A percentile compares a stretch with the other conserved stretches of the same genome.
phyloP scores from a whole-genome alignment of 805 yeast species.

The Hanseniaspora hatyaiensis region DNA sequence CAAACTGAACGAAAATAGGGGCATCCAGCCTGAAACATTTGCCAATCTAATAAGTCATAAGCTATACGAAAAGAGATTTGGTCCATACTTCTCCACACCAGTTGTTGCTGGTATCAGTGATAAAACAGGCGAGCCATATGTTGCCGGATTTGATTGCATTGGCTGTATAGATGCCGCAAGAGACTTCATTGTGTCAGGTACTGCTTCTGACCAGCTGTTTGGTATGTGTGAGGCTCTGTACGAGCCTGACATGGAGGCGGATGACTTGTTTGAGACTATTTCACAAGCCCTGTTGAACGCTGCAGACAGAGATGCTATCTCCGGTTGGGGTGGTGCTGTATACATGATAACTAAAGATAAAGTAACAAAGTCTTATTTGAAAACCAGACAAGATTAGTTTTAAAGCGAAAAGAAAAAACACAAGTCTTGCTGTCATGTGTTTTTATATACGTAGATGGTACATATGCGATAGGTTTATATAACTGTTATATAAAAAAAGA shows the following conservation, averaged over 20 bases:
- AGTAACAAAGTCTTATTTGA: conserved; percentile 74
- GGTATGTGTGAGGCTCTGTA: conserved; percentile 98
- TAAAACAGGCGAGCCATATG: conserved; percentile 70
- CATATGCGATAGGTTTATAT: background rate
- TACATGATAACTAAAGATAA: conserved; percentile 85
- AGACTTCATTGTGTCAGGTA: conserved; percentile 91
- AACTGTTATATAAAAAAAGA: too few relatives aligned
- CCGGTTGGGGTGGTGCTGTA: conserved; percentile 98
- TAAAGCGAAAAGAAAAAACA: too few relatives aligned
- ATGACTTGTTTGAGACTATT: conserved; percentile 88
- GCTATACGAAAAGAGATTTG: conserved; percentile 80
- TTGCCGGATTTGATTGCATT: conserved; percentile 90
- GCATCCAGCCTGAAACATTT: conserved; percentile 84
- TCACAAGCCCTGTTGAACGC: conserved; percentile 89
- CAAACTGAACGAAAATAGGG: conserved; percentile 80
- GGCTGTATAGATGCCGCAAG: conserved; percentile 93
- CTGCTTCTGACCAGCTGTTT: conserved; percentile 90
- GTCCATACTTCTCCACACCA: conserved; percentile 95
- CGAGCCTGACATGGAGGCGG: conserved; percentile 88
- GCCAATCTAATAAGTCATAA: conserved; percentile 87
- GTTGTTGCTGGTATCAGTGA: conserved; percentile 89
- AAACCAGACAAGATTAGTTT: conserved; percentile 83
- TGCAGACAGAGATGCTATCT: conserved; percentile 90
- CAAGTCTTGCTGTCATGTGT: too few relatives aligned
- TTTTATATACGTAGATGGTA: background rate